These are phyloP conservation scores for Macadamia tetraphylla DNA, from an alignment of 164 flowering plant genomes.

Conservation along the genomic window DNA sequence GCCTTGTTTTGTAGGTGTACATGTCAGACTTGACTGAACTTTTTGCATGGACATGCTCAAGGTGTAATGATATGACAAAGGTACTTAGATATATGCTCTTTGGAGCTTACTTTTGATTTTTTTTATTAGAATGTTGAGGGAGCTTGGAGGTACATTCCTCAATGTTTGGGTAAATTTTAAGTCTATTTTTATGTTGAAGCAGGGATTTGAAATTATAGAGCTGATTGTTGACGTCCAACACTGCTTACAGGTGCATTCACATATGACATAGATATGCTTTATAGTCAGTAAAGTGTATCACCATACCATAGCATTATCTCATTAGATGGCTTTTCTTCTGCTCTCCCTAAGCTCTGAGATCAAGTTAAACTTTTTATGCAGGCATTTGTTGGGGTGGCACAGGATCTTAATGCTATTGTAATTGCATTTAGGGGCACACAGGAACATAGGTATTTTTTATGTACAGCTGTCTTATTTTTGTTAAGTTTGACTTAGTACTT, in stretches of 20 bases:
- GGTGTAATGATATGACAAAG: constrained; percentile 75
- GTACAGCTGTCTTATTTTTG: too few relatives aligned
- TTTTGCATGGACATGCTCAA: constrained; percentile 92
- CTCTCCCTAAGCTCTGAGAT: neutral
- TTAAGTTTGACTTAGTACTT: too few relatives aligned
- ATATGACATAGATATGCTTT: neutral
- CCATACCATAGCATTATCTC: neutral
- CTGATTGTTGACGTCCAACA: constrained; percentile 85
- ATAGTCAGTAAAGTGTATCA: neutral
- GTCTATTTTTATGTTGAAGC: constrained; percentile 15
- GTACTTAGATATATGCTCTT: constrained; percentile 25
- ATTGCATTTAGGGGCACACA: constrained; percentile 98
- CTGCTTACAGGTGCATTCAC: constrained; percentile 77
- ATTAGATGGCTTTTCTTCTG: neutral
- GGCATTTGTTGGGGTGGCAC: constrained; percentile 92
- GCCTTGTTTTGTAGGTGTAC: constrained; percentile 62
- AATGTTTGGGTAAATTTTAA: neutral
- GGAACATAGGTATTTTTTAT: constrained; percentile 59
- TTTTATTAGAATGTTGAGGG: neutral
- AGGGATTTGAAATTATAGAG: constrained; percentile 93
- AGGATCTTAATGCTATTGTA: constrained; percentile 71
- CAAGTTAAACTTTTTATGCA: constrained; percentile 18
- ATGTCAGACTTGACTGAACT: constrained; percentile 83
- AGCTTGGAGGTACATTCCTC: neutral
- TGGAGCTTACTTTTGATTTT: neutral